These are phyloP conservation scores for Paralagenidium karlingii DNA, from an alignment of 352 stramenopile genomes.

Conservation along the genomic window DNA sequence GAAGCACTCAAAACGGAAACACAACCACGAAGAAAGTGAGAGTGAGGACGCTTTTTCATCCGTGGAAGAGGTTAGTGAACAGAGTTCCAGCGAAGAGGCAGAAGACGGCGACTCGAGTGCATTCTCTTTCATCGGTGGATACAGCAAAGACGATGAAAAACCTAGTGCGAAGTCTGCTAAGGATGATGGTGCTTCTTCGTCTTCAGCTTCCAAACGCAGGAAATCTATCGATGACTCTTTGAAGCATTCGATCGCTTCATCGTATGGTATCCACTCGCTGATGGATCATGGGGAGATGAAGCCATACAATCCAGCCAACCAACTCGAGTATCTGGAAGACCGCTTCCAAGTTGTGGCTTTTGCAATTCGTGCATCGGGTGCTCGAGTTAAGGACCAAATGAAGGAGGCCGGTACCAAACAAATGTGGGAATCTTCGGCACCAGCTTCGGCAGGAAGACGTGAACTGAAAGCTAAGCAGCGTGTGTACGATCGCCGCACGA, in stretches of 20 bases:
- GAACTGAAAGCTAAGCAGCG: slow-evolving; percentile 83
- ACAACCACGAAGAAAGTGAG: slow-evolving; percentile 4
- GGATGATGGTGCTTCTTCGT: not conserved
- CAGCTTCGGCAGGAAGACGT: slow-evolving; percentile 42
- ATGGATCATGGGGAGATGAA: slow-evolving; percentile 47
- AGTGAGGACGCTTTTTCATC: slow-evolving; percentile 10
- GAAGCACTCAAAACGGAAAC: slow-evolving; percentile 17
- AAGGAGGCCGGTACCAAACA: slow-evolving; percentile 80
- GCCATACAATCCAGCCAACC: slow-evolving; percentile 72
- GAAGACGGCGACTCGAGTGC: slow-evolving; percentile 15
- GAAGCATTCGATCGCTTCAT: slow-evolving; percentile 12
- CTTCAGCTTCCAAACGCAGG: not conserved
- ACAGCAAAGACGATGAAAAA: slow-evolving; percentile 17
- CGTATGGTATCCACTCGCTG: slow-evolving; percentile 16
- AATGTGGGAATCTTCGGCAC: slow-evolving; percentile 53
- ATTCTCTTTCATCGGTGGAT: slow-evolving; percentile 66
- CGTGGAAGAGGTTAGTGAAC: slow-evolving; percentile 3
- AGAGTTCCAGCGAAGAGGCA: not conserved
- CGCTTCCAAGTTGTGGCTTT: slow-evolving; percentile 84
- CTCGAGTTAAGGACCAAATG: slow-evolving; percentile 81
- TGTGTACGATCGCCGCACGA: slow-evolving; percentile 53
- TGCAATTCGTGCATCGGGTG: slow-evolving; percentile 67
- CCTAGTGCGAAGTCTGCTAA: slow-evolving; percentile 6
- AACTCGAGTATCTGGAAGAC: slow-evolving; percentile 83
- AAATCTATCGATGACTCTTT: slow-evolving; percentile 2